A percentile compares a stretch with the other conserved stretches of the same genome.
phyloP scores from a whole-genome alignment of 345 rosid species.

The Aquilaria sinensis region DNA sequence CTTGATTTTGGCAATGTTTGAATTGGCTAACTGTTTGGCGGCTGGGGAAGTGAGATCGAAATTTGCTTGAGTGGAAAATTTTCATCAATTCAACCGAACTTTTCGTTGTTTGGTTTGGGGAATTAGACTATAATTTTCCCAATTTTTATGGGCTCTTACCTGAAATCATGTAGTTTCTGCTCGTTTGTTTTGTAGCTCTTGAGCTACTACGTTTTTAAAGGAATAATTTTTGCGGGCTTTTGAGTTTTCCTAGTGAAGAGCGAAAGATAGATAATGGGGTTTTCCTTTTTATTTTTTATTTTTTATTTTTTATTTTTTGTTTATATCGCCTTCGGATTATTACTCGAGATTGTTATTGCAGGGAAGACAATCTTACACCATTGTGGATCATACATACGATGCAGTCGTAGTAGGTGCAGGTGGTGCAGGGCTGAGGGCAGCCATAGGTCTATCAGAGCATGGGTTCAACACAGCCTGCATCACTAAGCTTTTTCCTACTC shows the following conservation, averaged over 20 bases:
- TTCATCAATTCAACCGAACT: background rate
- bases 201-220: background rate
- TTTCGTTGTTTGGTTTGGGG: background rate
- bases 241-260: background rate
- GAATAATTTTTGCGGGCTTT: background rate
- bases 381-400: slow-evolving; percentile 94
- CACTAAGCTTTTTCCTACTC: slow-evolving; percentile 95
- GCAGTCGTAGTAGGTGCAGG: slow-evolving; percentile 98
- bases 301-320: background rate
- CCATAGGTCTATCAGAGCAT: slow-evolving; percentile 97
- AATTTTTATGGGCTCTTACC: background rate
- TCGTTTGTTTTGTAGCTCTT: background rate
- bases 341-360: slow-evolving; percentile 16
- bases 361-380: slow-evolving; percentile 58
- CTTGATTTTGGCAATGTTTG: background rate
- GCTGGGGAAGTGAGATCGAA: slow-evolving; percentile 3
- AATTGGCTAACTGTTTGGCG: slow-evolving; percentile 9
- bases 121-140: background rate
- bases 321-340: slow-evolving; percentile 8
- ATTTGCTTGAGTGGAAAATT: background rate
- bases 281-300: background rate
- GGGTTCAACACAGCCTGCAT: slow-evolving; percentile 99
- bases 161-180: background rate
- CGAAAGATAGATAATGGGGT: background rate
- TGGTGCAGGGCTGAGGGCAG: slow-evolving; percentile 95